Evolutionary conservation across 352 stramenopile species (phyloP), one percentile per base, ranked within the genome.

Genomic region (Globisporangium echinulatum): DNA sequence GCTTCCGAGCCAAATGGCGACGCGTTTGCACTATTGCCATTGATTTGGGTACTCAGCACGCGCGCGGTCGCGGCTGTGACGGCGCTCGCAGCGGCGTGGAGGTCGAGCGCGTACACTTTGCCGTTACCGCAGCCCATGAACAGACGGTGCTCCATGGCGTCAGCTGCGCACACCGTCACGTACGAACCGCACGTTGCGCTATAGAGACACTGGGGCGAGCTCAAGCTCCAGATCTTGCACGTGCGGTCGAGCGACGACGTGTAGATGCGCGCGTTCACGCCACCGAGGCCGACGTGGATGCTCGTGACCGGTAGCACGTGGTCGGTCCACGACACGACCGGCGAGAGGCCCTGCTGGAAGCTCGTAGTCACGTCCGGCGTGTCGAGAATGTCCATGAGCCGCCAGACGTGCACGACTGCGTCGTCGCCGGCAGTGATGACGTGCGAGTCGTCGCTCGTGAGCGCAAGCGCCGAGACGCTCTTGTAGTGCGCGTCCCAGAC

Each of bases 401-500:
- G 71, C 86, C 86, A 96, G 7, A 79, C 82, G 57, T 91, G 82
- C 49, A 94, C 79, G 52, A 96, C 67, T 14, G 86, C 86, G 56
- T 96, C 86, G 46, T 94, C 86, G 43, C 83, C 84, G 17, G 77
- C 82, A 4, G 84, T 91, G 44, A 92, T 73, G 10, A 94, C 67
- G 54, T 90, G 87, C 25, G 81, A 90, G 62, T 92, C 79, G 59
- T 93, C 82, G 9, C 64, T 73, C 47, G 82, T 92, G 6, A 94
- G 61, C 25, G 68, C 61, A 17, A 96, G 56, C 9, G 79, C 82
- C 15, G 74, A 81, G 36, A 91, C 77, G 58, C 71, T 79, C 77
- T 96, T 96, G 77, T 93, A 96, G 64, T 96, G 86, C 5, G 82
- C 86, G 54, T 96, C 85, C 65, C 84, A 93, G 40, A 88, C 82